phyloP scores from a whole-genome alignment of 768 basidiomycete genomes.

The Pleurotus djamor region DNA sequence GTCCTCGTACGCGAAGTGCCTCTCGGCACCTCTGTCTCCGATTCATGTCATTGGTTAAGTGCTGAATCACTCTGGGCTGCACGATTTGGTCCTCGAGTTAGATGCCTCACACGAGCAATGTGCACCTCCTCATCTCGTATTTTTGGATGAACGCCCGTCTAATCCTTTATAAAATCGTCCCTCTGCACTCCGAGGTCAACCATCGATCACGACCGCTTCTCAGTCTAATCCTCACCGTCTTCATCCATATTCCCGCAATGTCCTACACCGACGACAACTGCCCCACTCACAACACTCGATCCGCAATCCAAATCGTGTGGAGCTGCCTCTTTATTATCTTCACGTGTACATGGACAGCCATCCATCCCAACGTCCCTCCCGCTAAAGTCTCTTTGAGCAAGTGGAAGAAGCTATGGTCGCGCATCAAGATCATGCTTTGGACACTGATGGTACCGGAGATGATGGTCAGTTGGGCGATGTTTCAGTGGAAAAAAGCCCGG shows the following conservation, averaged over 20 bases:
- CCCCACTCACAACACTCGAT: neutral
- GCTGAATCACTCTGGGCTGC: too few relatives aligned
- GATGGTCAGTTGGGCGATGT: constrained; percentile 20
- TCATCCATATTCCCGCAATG: neutral
- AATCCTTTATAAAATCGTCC: too few relatives aligned
- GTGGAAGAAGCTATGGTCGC: neutral
- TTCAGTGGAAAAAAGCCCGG: constrained; percentile 19
- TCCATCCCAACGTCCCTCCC: constrained; percentile 25
- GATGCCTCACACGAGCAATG: too few relatives aligned
- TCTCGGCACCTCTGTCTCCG: too few relatives aligned
- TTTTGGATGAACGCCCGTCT: too few relatives aligned
- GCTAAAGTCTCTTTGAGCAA: neutral
- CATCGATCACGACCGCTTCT: too few relatives aligned
- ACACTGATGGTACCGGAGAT: constrained; percentile 23
- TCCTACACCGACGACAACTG: neutral
- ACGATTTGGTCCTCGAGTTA: too few relatives aligned
- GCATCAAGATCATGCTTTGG: constrained; percentile 15
- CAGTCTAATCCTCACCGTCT: too few relatives aligned
- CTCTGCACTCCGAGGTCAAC: too few relatives aligned
- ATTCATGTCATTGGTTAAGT: too few relatives aligned
- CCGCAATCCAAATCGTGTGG: constrained; percentile 15
- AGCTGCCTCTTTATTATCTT: constrained; percentile 23
- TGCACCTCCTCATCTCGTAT: too few relatives aligned
- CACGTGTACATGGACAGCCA: constrained; percentile 24
- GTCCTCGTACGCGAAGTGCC: too few relatives aligned